Evolutionary conservation across 805 yeast species (phyloP).

Genomic region (Candida nonsorbophila): DNA sequence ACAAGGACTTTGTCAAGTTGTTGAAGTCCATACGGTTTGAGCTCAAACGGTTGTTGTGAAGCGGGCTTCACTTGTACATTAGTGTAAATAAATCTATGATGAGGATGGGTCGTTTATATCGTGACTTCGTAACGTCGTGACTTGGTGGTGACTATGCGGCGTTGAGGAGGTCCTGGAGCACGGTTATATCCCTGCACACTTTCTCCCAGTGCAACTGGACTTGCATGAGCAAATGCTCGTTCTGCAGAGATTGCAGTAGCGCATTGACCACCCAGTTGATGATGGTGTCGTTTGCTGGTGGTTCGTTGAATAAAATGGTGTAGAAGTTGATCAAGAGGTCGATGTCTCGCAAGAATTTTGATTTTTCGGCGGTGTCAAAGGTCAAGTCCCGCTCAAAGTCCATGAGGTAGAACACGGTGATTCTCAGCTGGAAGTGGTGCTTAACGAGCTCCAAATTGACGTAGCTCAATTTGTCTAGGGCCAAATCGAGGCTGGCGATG

Average conservation of each 20-base stretch:
- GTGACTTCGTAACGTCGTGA: too few species aligned
- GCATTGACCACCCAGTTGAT: constrained; percentile 16
- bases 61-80: too few species aligned
- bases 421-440: constrained; percentile 10
- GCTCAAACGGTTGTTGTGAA: too few species aligned
- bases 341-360: constrained; percentile 12
- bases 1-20: constrained; percentile 21
- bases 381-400: constrained; percentile 10
- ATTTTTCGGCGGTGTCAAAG: constrained; percentile 6
- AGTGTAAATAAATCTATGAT: too few species aligned
- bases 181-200: constrained; percentile 9
- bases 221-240: constrained; percentile 5
- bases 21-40: too few species aligned
- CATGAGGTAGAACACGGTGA: constrained; percentile 13
- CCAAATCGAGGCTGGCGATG: not conserved
- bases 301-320: constrained; percentile 10
- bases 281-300: constrained; percentile 11
- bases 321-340: constrained; percentile 12
- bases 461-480: constrained; percentile 2
- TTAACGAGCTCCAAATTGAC: constrained; percentile 15
- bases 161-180: too few species aligned
- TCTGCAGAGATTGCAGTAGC: constrained; percentile 7
- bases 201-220: constrained; percentile 14
- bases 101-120: too few species aligned
- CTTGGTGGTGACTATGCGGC: too few species aligned